Base-by-base conservation (phyloP, 169 alveolate genomes). In the Cryptosporidium ryanae region DNA sequence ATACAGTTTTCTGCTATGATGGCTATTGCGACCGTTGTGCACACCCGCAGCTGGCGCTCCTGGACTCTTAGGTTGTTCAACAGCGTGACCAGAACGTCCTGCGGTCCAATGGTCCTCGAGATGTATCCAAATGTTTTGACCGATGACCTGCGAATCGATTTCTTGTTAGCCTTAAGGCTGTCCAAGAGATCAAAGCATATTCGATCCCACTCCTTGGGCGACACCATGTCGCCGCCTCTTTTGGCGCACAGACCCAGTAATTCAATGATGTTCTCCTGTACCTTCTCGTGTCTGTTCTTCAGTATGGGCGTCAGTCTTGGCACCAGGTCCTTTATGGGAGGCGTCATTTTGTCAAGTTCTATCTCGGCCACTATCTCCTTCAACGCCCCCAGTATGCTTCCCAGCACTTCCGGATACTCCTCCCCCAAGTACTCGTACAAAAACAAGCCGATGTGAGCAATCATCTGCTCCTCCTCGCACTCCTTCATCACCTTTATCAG, bases 151-250 rank as follows among this genome's bases (percentile, higher is more conserved):
- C 99, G 93, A 83, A 98, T 97, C 21, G 94, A 95, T 93, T 95
- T 98, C 94, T 96, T 98, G 90, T 94, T 97, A 71, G 97, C 99
- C 94, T 94, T 96, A 54, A 98, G 94, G 44, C 98, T 92, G 87
- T 98, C 99, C 46, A 99, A 91, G 66, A 98, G 92, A 90, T 98
- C 99, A 91, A 98, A 99, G 89, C 99, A 98, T 7, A 99, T 99
- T 66, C 99, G 94, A 94, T 98, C 99, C 99, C 99, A 99, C 91
- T 98, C 99, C 90, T 98, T 97, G 2, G 99, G 99, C 21, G 99
- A 97, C 12, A 98, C 99, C 84, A 96, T 91, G 82, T 98, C 99
- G 2, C 99, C 99, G n/a, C 99, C 99, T 54, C 99, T 94, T 92
- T 99, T 99, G 18, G 99, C 99, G 46, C 98, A 98, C 61, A 99